A percentile compares a stretch with the other conserved stretches of the same genome.
These are phyloP conservation scores for Talaromyces ruber DNA, from an alignment of 495 filamentous ascomycete species.

Conservation along the genomic window DNA sequence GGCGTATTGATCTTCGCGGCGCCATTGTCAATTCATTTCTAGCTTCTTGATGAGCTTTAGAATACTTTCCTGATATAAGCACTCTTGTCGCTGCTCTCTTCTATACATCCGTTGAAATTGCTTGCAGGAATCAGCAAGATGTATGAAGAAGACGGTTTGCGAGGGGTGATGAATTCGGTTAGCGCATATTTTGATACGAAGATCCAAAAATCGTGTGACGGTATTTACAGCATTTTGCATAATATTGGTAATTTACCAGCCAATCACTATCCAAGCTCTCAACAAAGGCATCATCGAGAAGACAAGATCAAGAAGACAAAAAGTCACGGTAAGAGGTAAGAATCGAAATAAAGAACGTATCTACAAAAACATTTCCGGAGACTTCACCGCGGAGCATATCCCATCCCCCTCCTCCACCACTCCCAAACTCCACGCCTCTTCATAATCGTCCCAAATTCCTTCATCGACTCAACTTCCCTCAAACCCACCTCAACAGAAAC, in stretches of 20 bases:
- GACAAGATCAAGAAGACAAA: background rate
- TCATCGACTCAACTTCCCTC: conserved; percentile 33
- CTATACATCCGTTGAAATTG: background rate
- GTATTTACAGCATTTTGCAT: background rate
- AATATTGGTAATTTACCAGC: background rate
- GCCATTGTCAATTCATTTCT: conserved; percentile 1
- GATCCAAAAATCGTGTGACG: background rate
- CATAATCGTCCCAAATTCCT: conserved; percentile 38
- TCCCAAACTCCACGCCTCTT: conserved; percentile 28
- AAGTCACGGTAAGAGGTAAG: too few species aligned
- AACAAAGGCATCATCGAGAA: background rate
- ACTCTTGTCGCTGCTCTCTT: background rate
- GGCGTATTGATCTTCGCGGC: conserved; percentile 30
- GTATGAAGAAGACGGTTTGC: background rate
- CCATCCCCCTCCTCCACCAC: conserved; percentile 45
- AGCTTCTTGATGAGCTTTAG: too few species aligned
- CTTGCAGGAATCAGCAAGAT: background rate
- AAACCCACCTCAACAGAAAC: conserved; percentile 10
- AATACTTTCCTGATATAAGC: too few species aligned
- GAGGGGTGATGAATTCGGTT: conserved; percentile 3
- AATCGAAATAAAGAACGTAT: background rate
- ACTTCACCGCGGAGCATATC: conserved; percentile 17
- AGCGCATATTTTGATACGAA: background rate
- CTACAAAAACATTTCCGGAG: background rate
- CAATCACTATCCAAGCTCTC: background rate